Evolutionary conservation across 2,329 filamentous ascomycete genomes (phyloP), one percentile per base, ranked within the genome.

Genomic region (Talaromyces marneffei): DNA sequence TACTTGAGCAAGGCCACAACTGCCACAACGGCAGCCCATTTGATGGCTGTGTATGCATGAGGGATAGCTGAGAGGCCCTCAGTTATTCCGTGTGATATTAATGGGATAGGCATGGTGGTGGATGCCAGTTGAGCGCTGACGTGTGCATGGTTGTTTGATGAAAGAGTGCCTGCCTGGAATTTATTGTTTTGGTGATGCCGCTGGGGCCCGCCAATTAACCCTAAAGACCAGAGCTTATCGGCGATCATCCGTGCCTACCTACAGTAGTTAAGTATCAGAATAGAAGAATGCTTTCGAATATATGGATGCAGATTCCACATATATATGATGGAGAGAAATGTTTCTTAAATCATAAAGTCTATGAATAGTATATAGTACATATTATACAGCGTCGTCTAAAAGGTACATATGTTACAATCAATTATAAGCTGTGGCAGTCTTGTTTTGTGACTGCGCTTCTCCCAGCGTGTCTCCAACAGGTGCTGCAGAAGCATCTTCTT

Each of bases 1-100:
- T 81, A 80, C 80, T 97, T 97, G 65, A 88, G 70, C 60, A 82
- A 70, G 62, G 78, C 80, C 27, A 89, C 65, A 8, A 85, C 61
- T 16, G 77, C 72, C 39, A 86, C 66, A 70, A 79, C 82, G 65
- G 81, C 80, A 29, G 80, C 67, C n/a, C 79, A 66, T 66, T 83
- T 83, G 61, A 87, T 68, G 23, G 83, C 70, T 4, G 79, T 76
- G 69, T 79, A 80, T 60, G 81, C 75, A 71, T 81, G 80, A 1
- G 85, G 82, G 48, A 87, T 77, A 18, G 79, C 77, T 4, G 75
- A 75, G 37, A 85, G 54, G 63, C 86, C 86, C 69, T 85, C 78
- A 58, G 75, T 73, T 50, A 85, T 72, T 40, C 78, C 81, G 70
- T 84, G 76, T 48, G 77, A 75, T 65, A 86, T 75, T 62, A 88